Evolutionary conservation across 2,329 filamentous ascomycete species (phyloP).

Genomic region (Apiospora hydei): DNA sequence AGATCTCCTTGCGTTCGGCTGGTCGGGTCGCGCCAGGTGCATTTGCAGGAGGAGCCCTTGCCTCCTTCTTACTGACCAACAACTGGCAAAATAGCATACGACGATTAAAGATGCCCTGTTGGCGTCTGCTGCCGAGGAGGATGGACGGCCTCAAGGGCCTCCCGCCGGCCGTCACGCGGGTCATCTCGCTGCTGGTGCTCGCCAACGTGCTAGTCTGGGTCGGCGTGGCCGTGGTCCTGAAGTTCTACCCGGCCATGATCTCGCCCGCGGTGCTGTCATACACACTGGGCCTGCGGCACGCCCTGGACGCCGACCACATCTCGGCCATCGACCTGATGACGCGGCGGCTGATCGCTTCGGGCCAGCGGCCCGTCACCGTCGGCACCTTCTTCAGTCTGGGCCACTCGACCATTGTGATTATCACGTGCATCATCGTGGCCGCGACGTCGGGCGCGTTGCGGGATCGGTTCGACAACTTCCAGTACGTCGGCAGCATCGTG

Average conservation of each 20-base stretch:
- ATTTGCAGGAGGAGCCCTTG: neutral
- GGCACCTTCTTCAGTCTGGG: slow-evolving; percentile 95
- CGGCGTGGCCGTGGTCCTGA: slow-evolving; percentile 59
- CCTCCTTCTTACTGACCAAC: neutral
- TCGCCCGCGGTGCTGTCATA: slow-evolving; percentile 86
- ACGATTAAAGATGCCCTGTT: neutral
- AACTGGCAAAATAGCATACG: too few relatives aligned
- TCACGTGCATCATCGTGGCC: slow-evolving; percentile 91
- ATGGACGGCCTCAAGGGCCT: slow-evolving; percentile 35
- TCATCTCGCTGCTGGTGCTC: slow-evolving; percentile 58
- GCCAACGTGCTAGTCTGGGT: slow-evolving; percentile 65
- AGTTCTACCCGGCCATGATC: slow-evolving; percentile 67
- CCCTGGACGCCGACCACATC: slow-evolving; percentile 94
- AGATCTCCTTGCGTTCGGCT: neutral
- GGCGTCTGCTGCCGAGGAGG: neutral
- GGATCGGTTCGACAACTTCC: slow-evolving; percentile 81
- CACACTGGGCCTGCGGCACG: slow-evolving; percentile 88
- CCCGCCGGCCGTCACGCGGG: slow-evolving; percentile 47
- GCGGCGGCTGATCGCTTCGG: slow-evolving; percentile 82
- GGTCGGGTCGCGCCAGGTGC: neutral
- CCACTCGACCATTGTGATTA: slow-evolving; percentile 89
- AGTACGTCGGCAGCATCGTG: slow-evolving; percentile 83
- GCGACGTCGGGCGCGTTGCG: slow-evolving; percentile 87
- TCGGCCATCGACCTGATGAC: slow-evolving; percentile 94
- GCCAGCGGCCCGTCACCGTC: slow-evolving; percentile 87